These are phyloP conservation scores for Sporisorium exsertum DNA, from an alignment of 1,284 basidiomycete species.

Conservation along the genomic window DNA sequence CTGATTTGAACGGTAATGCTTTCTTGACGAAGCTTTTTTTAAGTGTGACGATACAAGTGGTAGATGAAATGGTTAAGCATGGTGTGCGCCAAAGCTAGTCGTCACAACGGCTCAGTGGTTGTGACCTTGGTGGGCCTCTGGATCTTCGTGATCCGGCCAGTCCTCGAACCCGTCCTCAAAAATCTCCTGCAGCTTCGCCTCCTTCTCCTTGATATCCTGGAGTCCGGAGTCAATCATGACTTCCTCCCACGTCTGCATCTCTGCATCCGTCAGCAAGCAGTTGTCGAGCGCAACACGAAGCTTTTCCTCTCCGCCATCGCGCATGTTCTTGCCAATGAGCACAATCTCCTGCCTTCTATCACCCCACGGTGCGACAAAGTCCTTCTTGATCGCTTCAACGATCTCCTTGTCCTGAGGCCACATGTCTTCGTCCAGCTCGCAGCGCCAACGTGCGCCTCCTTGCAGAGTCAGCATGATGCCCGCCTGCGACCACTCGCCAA, in stretches of 20 bases:
- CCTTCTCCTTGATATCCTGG: slow-evolving; percentile 36
- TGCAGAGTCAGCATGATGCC: slow-evolving; percentile 71
- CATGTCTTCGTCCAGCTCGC: slow-evolving; percentile 66
- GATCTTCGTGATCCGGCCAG: slow-evolving; percentile 66
- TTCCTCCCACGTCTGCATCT: slow-evolving; percentile 70
- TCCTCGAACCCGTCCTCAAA: slow-evolving; percentile 71
- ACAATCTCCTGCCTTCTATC: slow-evolving; percentile 71
- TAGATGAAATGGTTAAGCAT: no score
- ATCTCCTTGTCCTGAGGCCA: slow-evolving; percentile 71
- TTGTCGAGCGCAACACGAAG: slow-evolving; percentile 69
- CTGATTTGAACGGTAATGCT: no score
- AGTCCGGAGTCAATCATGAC: slow-evolving; percentile 66
- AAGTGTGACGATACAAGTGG: not conserved
- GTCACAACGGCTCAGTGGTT: no score
- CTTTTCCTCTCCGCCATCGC: slow-evolving; percentile 61
- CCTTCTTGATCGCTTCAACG: slow-evolving; percentile 69
- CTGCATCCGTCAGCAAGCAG: slow-evolving; percentile 70
- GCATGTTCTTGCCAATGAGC: slow-evolving; percentile 69
- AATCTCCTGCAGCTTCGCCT: slow-evolving; percentile 65
- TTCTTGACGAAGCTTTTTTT: slow-evolving; percentile 1
- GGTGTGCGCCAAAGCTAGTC: not conserved
- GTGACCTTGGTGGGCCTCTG: slow-evolving; percentile 57
- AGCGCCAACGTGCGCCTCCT: slow-evolving; percentile 71
- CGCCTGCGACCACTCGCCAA: slow-evolving; percentile 72
- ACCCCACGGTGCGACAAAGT: slow-evolving; percentile 71